phyloP scores from a whole-genome alignment of 106 monocot genomes.

The Phalaenopsis aphrodite region DNA sequence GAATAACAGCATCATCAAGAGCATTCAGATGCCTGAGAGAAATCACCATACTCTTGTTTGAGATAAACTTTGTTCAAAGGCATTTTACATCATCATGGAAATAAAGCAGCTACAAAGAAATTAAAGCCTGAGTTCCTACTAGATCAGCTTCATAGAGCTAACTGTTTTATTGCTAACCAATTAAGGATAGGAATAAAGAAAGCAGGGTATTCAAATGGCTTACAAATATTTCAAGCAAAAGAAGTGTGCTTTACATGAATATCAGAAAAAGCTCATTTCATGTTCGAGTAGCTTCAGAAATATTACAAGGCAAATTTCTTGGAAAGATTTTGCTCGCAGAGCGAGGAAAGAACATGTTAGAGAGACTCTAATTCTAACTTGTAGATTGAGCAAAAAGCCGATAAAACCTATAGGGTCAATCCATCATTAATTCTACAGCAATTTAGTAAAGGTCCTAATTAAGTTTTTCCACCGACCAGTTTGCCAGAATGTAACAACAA shows the following conservation, averaged over 20 bases:
- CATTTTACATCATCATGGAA: background rate
- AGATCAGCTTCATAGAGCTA: background rate
- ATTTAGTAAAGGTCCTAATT: background rate
- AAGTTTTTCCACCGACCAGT: background rate
- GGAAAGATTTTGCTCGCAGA: background rate
- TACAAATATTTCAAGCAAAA: background rate
- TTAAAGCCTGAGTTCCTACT: background rate
- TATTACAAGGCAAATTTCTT: background rate
- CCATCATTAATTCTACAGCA: background rate
- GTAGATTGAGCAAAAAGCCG: background rate
- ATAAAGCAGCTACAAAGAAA: background rate
- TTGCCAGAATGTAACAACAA: background rate
- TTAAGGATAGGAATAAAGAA: background rate
- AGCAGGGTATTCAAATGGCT: background rate
- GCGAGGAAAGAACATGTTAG: background rate
- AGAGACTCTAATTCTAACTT: background rate
- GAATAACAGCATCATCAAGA: conserved; percentile 65
- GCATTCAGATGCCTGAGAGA: conserved; percentile 66
- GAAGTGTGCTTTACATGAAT: background rate
- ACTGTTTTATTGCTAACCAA: background rate
- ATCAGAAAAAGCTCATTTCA: background rate
- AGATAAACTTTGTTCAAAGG: background rate
- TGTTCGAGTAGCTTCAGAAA: background rate
- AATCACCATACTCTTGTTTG: background rate
- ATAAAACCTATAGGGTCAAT: background rate